Evolutionary conservation across 345 rosid species (phyloP), one percentile per base, ranked within the genome.

Genomic region (Eucalyptus fibrosa): DNA sequence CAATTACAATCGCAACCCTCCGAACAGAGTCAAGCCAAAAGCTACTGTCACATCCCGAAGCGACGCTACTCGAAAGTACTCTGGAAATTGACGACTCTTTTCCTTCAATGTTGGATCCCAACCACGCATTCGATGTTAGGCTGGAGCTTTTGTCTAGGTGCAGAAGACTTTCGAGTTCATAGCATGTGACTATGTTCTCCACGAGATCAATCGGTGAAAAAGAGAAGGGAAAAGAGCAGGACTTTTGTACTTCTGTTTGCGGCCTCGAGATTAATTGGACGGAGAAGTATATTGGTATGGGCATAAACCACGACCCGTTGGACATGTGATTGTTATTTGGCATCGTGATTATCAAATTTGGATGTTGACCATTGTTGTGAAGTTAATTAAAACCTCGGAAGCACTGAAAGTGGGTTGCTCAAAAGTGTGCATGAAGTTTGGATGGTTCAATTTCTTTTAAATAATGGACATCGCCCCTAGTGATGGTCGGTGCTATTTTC

Each of bases 381-480:
- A 0, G 45, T 37, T 37, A 37, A 21, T 72, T n/a, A 16, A n/a
- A 16, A 65, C 21, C 12, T 15, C 0, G 5, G 40, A 65, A 1
- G 11, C 40, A n/a, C 9, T 1, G 12, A 65, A n/a, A 65, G 17
- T 3, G 21, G 34, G n/a, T 62, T 3, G 5, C 34, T 30, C 0
- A 18, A 62, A 62, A 30, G 40, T 32, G 21, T 15, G 40, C 21
- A 4, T 16, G 17, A n/a, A 14, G 11, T 65, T 65, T n/a, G 4
- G 21, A 65, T 65, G 40, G 19, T 65, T 65, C 21, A 5, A 2
- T n/a, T 14, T n/a, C 6, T 34, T 15, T 65, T n/a, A 4, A 16
- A 32, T 65, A 15, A 65, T 0, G 3, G 21, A 2, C 3, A 17
- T 17, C 2, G 6, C 17, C 40, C 5, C 3, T 28, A 13, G 3